Evolutionary conservation across 108 stramenopile species (phyloP).

Genomic region (Schizochytrium sp.): DNA sequence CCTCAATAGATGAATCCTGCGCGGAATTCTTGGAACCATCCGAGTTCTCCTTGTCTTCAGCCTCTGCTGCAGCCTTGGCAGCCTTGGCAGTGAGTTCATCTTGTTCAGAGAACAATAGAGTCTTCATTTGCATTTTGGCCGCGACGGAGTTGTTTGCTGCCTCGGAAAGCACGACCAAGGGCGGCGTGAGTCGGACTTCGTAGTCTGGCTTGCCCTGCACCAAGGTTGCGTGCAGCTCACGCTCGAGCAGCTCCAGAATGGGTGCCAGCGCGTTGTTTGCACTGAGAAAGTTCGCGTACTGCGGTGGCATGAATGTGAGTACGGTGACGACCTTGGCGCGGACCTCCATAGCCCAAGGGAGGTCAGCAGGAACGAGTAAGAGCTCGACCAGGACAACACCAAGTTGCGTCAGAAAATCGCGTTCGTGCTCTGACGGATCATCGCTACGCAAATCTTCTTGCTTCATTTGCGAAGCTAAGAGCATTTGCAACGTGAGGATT

Average conservation of each 20-base stretch:
- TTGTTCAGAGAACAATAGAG: not conserved
- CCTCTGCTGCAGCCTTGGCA: not conserved
- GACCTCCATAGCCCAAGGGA: not conserved
- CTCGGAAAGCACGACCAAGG: not conserved
- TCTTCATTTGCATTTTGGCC: not conserved
- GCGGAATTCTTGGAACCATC: too few relatives aligned
- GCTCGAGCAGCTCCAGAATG: not conserved
- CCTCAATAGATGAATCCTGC: too few relatives aligned
- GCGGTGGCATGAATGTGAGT: constrained; percentile 6
- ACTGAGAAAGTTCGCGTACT: constrained; percentile 3
- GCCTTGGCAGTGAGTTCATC: not conserved
- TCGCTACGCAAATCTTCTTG: not conserved
- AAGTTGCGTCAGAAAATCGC: not conserved
- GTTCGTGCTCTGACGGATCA: not conserved
- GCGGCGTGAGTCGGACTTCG: not conserved
- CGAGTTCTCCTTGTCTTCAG: too few relatives aligned
- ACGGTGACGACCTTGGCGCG: not conserved
- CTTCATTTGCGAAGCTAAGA: not conserved
- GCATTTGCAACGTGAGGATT: not conserved
- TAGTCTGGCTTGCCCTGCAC: not conserved
- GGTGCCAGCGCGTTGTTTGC: not conserved
- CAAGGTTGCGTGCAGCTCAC: not conserved
- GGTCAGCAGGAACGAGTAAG: not conserved
- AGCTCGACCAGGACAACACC: not conserved
- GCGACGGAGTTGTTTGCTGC: not conserved